phyloP scores from a whole-genome alignment of 2,329 filamentous ascomycete genomes.

The Pseudocercospora fuligena region DNA sequence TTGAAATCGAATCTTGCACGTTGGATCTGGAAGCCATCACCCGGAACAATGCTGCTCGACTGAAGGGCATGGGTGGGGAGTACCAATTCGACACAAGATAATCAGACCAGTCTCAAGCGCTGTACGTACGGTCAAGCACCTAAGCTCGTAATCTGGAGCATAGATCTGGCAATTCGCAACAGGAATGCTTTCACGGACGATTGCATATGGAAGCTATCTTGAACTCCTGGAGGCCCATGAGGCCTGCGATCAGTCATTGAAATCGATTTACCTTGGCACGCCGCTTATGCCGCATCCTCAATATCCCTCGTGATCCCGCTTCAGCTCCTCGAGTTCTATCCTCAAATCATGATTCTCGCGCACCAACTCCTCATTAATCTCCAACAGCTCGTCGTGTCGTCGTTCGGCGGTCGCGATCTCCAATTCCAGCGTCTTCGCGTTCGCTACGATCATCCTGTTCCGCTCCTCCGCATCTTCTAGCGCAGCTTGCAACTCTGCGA shows the following conservation, averaged over 20 bases:
- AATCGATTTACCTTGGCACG: background rate
- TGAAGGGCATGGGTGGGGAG: background rate
- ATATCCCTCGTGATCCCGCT: background rate
- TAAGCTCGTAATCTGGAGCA: background rate
- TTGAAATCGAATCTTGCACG: background rate
- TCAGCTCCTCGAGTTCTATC: background rate
- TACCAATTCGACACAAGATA: background rate
- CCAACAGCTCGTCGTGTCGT: background rate
- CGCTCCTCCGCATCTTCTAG: background rate
- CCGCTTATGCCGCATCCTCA: background rate
- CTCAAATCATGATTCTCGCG: background rate
- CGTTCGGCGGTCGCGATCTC: background rate
- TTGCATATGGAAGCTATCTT: background rate
- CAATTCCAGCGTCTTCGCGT: background rate
- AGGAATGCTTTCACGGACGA: background rate
- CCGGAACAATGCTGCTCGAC: background rate
- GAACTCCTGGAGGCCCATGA: background rate
- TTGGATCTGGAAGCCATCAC: background rate
- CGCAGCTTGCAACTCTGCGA: background rate
- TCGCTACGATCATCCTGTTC: background rate
- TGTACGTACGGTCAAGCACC: background rate
- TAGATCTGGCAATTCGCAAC: background rate
- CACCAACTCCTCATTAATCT: background rate
- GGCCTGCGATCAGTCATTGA: background rate
- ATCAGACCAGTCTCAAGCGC: background rate